phyloP scores from a whole-genome alignment of 768 basidiomycete genomes.

The Mycena crocata region DNA sequence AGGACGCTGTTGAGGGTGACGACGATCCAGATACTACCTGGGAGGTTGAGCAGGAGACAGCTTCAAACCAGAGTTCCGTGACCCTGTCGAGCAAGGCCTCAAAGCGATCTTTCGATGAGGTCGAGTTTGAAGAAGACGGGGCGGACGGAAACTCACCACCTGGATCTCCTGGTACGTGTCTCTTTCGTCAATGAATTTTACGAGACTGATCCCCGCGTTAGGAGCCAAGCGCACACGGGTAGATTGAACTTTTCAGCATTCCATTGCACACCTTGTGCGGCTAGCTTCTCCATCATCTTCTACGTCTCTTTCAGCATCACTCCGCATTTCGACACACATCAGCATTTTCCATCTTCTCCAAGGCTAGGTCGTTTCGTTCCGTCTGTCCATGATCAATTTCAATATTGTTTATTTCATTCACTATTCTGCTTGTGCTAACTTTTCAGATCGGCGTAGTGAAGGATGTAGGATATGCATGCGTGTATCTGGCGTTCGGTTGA shows the following conservation, averaged over 20 bases:
- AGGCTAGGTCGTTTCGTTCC: constrained; percentile 34
- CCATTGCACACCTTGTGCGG: background rate
- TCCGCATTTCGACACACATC: constrained; percentile 12
- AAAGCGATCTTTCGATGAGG: constrained; percentile 65
- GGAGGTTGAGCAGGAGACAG: constrained; percentile 60
- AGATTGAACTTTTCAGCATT: constrained; percentile 56
- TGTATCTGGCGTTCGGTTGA: constrained; percentile 17
- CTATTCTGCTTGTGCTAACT: constrained; percentile 30
- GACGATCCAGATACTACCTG: constrained; percentile 58
- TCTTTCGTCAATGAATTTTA: background rate
- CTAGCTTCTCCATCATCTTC: constrained; percentile 54
- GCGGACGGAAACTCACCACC: constrained; percentile 41
- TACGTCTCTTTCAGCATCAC: constrained; percentile 6
- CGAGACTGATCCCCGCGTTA: constrained; percentile 32
- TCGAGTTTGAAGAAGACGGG: constrained; percentile 49
- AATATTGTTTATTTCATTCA: constrained; percentile 10
- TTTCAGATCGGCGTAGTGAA: constrained; percentile 24
- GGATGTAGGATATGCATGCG: constrained; percentile 26
- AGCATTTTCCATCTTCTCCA: background rate
- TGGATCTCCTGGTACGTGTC: constrained; percentile 60
- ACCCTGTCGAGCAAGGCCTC: constrained; percentile 70
- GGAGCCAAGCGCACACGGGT: constrained; percentile 59
- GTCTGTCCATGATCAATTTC: constrained; percentile 17
- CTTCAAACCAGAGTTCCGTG: constrained; percentile 63
- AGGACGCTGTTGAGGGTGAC: constrained; percentile 56